Percentiles rank a stretch among this genome's conserved stretches.
Evolutionary conservation across 2,329 filamentous ascomycete species (phyloP).

Genomic region (Sclerotinia glacialis): DNA sequence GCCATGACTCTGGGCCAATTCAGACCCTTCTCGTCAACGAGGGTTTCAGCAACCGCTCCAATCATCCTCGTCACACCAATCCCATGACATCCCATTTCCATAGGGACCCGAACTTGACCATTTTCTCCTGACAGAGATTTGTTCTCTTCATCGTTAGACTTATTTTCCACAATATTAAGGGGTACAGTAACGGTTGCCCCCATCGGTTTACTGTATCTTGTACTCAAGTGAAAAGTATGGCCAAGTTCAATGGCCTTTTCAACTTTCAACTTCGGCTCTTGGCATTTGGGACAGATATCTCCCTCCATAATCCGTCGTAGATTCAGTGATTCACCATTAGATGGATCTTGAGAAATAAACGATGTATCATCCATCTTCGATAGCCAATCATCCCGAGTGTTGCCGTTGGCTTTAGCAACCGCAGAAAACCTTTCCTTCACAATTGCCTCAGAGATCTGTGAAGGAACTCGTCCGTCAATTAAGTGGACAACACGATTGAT

Average conservation of each 20-base stretch:
- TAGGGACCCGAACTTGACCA: conserved; percentile 45
- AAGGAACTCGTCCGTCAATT: conserved; percentile 13
- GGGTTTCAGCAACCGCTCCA: conserved; percentile 75
- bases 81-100: conserved; percentile 96
- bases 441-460: background rate
- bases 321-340: conserved; percentile 50
- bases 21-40: conserved; percentile 69
- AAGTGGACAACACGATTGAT: conserved; percentile 5
- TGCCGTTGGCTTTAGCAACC: conserved; percentile 12
- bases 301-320: conserved; percentile 64
- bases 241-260: conserved; percentile 82
- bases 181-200: conserved; percentile 57
- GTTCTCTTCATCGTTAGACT: background rate
- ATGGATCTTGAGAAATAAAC: conserved; percentile 39
- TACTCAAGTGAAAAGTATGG: conserved; percentile 92
- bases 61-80: conserved; percentile 92
- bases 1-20: conserved; percentile 88
- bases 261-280: conserved; percentile 58
- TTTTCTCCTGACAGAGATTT: background rate
- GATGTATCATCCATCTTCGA: background rate
- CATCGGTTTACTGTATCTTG: conserved; percentile 78
- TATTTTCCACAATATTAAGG: conserved; percentile 30
- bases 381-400: background rate
- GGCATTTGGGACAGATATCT: conserved; percentile 72
- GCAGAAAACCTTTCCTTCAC: background rate